Evolutionary conservation across 495 filamentous ascomycete genomes (phyloP).

Genomic region (Tuber indicum): DNA sequence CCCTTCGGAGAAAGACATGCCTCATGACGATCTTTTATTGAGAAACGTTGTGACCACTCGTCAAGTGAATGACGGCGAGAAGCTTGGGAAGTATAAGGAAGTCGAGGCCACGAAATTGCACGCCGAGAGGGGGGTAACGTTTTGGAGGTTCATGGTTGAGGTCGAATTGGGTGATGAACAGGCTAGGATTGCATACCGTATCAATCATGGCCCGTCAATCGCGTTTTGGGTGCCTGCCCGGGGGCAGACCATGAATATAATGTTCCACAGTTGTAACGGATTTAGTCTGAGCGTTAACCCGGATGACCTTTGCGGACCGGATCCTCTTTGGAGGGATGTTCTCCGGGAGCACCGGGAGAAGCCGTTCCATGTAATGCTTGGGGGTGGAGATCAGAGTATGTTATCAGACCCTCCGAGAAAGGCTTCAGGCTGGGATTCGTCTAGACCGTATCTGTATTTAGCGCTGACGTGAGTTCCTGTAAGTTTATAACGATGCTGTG

Average conservation of each 20-base stretch:
- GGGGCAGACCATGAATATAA: constrained; percentile 89
- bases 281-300: constrained; percentile 77
- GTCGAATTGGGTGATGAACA: constrained; percentile 72
- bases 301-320: constrained; percentile 75
- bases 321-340: constrained; percentile 94
- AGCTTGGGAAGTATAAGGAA: constrained; percentile 66
- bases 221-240: constrained; percentile 91
- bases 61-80: constrained; percentile 58
- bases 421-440: not conserved
- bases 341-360: constrained; percentile 85
- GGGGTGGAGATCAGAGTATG: constrained; percentile 78
- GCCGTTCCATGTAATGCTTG: constrained; percentile 97
- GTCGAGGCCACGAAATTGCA: constrained; percentile 76
- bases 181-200: constrained; percentile 84
- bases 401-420: not conserved
- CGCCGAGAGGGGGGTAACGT: constrained; percentile 78
- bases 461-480: not conserved
- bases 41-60: not conserved
- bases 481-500: constrained; percentile 78
- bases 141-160: constrained; percentile 94
- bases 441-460: not conserved
- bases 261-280: constrained; percentile 97
- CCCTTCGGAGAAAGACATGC: constrained; percentile 66
- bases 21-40: constrained; percentile 50
- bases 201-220: constrained; percentile 82